phyloP scores from a whole-genome alignment of 2,329 filamentous ascomycete species.

The Apiospora saccharicola region DNA sequence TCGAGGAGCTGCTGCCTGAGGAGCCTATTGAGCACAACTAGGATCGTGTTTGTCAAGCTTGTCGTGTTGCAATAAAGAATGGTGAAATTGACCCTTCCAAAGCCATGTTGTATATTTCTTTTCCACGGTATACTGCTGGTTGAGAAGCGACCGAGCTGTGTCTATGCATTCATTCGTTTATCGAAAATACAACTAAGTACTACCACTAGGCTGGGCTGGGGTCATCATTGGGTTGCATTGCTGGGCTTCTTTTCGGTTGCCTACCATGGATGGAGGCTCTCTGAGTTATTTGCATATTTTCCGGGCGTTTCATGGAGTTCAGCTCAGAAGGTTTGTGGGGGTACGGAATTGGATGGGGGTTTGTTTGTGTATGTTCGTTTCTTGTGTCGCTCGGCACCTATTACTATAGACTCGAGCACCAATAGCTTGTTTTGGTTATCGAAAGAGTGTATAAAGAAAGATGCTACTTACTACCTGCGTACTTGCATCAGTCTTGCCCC shows the following conservation, averaged over 20 bases:
- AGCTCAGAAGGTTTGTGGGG: neutral
- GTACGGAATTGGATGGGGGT: neutral
- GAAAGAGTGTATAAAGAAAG: slow-evolving; percentile 10
- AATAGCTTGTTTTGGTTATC: neutral
- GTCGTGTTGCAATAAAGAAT: neutral
- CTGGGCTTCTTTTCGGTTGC: neutral
- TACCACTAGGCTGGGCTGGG: neutral
- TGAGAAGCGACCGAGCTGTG: neutral
- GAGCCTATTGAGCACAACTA: slow-evolving; percentile 79
- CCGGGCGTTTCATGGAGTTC: neutral
- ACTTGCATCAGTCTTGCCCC: neutral
- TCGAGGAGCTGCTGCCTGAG: slow-evolving; percentile 76
- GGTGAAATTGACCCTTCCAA: neutral
- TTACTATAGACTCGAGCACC: slow-evolving; percentile 1
- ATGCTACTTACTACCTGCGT: neutral
- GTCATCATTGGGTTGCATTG: neutral
- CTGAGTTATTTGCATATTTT: neutral
- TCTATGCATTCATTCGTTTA: neutral
- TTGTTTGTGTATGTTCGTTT: neutral
- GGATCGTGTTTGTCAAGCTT: neutral
- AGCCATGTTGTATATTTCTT: neutral
- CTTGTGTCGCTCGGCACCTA: neutral
- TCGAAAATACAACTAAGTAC: neutral
- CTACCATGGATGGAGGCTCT: neutral
- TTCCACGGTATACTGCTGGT: neutral